Conservation (phyloP, 305 asterid genomes). For the Coffea humblotiana region DNA sequence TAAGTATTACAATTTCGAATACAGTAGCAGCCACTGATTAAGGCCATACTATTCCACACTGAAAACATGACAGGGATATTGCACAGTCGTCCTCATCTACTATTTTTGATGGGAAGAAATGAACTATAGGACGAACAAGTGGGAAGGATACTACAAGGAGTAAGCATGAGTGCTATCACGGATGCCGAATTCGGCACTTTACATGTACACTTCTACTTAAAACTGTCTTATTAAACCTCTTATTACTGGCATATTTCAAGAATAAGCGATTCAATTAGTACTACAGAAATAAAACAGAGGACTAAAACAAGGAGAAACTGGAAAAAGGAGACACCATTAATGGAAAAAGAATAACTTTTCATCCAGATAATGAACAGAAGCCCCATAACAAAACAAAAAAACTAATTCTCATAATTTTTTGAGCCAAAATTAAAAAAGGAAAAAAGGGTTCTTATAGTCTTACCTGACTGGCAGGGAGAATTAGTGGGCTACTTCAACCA, state of each 20-base stretch:
- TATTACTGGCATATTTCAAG: neutral
- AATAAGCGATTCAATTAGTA: neutral
- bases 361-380: neutral
- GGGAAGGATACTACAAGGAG: no score
- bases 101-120: no score
- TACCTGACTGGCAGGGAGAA: neutral
- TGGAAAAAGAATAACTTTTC: neutral
- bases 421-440: neutral
- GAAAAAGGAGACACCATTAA: neutral
- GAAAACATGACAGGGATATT: no score
- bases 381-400: neutral
- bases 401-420: neutral
- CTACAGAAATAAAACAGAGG: neutral
- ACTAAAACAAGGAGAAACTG: neutral
- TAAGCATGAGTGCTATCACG: no score
- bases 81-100: neutral
- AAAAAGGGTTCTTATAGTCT: neutral
- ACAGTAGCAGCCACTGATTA: neutral
- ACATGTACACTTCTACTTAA: neutral
- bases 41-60: no score
- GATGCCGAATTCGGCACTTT: neutral
- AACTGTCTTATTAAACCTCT: neutral
- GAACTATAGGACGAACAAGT: no score
- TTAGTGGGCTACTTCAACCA: neutral
- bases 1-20: neutral